Conservation (phyloP, 495 filamentous ascomycete genomes). For the Diplogelasinospora grovesii region DNA sequence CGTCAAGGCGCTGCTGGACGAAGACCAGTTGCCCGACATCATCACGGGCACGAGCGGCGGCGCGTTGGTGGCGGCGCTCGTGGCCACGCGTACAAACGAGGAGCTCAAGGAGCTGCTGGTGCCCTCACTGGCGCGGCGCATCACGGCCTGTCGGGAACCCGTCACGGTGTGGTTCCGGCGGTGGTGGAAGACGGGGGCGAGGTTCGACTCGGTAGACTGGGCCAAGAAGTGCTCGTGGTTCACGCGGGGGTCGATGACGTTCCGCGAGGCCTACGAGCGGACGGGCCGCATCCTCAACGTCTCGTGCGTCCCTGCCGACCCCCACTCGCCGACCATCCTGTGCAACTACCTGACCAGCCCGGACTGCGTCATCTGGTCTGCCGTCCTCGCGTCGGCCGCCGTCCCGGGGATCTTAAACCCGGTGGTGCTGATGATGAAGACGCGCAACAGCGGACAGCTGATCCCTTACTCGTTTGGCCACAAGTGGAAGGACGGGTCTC, state of each 20-base stretch:
- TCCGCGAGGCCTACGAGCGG: constrained; percentile 87
- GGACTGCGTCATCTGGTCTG: constrained; percentile 97
- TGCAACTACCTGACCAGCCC: constrained; percentile 91
- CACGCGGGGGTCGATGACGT: constrained; percentile 81
- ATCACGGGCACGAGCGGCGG: constrained; percentile 95
- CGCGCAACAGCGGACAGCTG: constrained; percentile 61
- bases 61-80: constrained; percentile 80
- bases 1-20: constrained; percentile 83
- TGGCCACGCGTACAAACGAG: constrained; percentile 84
- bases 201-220: constrained; percentile 92
- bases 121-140: constrained; percentile 74
- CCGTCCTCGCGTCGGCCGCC: constrained; percentile 89
- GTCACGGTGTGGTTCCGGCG: constrained; percentile 70
- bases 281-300: constrained; percentile 95
- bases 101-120: constrained; percentile 81
- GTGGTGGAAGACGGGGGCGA: constrained; percentile 88
- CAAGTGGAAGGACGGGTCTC: constrained; percentile 95
- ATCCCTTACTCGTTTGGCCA: constrained; percentile 85
- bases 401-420: constrained; percentile 95
- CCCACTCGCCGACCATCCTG: constrained; percentile 84
- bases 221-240: constrained; percentile 83
- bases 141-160: constrained; percentile 76
- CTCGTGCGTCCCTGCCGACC: constrained; percentile 93
- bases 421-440: constrained; percentile 95
- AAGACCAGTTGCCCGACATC: constrained; percentile 77